Evolutionary conservation across 768 basidiomycete species (phyloP).

Genomic region (Russula dissimulans): DNA sequence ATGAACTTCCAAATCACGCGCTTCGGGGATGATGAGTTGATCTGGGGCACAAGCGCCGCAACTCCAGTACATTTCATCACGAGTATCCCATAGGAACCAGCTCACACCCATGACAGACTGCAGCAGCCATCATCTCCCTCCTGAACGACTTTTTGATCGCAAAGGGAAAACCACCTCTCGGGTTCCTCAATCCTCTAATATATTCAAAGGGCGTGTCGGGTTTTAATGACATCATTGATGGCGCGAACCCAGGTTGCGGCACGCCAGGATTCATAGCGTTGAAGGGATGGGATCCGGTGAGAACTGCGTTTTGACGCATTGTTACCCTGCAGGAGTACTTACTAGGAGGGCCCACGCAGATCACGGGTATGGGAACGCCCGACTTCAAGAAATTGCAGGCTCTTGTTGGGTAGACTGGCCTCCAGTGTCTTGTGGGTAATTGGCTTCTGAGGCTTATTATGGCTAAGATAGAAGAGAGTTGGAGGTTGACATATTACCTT

Average conservation of each 20-base stretch:
- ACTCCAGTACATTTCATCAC: conserved; percentile 23
- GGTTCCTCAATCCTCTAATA: conserved; percentile 34
- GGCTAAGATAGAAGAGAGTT: background rate
- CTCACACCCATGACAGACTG: conserved; percentile 10
- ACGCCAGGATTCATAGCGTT: conserved; percentile 34
- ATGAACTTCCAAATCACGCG: conserved; percentile 47
- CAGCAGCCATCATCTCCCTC: conserved; percentile 30
- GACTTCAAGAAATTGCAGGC: conserved; percentile 26
- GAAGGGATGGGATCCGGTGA: conserved; percentile 18
- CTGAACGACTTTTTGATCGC: conserved; percentile 32
- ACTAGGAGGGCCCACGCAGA: background rate
- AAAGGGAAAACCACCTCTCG: conserved; percentile 26
- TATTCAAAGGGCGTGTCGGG: conserved; percentile 24
- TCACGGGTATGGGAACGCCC: conserved; percentile 27
- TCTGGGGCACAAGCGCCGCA: conserved; percentile 38
- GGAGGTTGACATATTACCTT: background rate
- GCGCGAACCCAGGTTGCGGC: conserved; percentile 56
- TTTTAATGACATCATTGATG: conserved; percentile 44
- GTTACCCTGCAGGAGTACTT: background rate
- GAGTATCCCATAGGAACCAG: background rate
- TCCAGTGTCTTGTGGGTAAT: background rate
- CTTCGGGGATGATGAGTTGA: conserved; percentile 33
- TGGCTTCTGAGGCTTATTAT: background rate
- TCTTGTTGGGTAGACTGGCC: conserved; percentile 15
- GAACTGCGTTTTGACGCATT: background rate